Evolutionary conservation across 371 early-diverging fungal species (phyloP).

Genomic region (Rhizopus sp.): DNA sequence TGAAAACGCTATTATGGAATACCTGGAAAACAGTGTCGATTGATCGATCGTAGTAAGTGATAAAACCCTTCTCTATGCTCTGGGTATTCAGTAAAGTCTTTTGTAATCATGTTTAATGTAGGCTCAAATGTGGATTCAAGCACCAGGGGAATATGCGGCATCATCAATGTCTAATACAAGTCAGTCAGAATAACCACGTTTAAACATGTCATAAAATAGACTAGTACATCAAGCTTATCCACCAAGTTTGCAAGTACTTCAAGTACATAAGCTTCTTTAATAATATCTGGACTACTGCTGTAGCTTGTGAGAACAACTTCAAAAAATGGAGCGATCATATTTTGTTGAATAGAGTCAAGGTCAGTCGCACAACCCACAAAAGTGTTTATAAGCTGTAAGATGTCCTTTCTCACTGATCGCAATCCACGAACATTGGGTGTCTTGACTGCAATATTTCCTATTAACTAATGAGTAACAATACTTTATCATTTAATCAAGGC

Average conservation of each 20-base stretch:
- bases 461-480: slow-evolving; percentile 60
- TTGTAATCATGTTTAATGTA: slow-evolving; percentile 97
- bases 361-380: slow-evolving; percentile 87
- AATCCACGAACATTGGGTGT: slow-evolving; percentile 91
- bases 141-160: slow-evolving; percentile 80
- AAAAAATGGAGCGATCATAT: slow-evolving; percentile 88
- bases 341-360: slow-evolving; percentile 66
- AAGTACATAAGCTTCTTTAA: slow-evolving; percentile 94
- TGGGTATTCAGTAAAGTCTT: slow-evolving; percentile 96
- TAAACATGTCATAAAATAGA: neutral
- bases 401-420: slow-evolving; percentile 94
- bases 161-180: slow-evolving; percentile 63
- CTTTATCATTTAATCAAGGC: slow-evolving; percentile 93
- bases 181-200: neutral
- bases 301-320: slow-evolving; percentile 92
- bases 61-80: slow-evolving; percentile 96
- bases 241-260: slow-evolving; percentile 87
- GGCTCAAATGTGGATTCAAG: slow-evolving; percentile 93
- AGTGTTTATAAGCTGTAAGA: slow-evolving; percentile 83
- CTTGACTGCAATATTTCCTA: slow-evolving; percentile 77
- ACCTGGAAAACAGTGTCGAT: slow-evolving; percentile 82
- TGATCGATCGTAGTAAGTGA: slow-evolving; percentile 86
- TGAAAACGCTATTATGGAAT: neutral
- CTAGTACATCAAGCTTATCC: slow-evolving; percentile 70
- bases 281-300: slow-evolving; percentile 78